Evolutionary conservation across 2,329 filamentous ascomycete genomes (phyloP), one percentile per base, ranked within the genome.

Genomic region (Phyllosticta citrichinensis): DNA sequence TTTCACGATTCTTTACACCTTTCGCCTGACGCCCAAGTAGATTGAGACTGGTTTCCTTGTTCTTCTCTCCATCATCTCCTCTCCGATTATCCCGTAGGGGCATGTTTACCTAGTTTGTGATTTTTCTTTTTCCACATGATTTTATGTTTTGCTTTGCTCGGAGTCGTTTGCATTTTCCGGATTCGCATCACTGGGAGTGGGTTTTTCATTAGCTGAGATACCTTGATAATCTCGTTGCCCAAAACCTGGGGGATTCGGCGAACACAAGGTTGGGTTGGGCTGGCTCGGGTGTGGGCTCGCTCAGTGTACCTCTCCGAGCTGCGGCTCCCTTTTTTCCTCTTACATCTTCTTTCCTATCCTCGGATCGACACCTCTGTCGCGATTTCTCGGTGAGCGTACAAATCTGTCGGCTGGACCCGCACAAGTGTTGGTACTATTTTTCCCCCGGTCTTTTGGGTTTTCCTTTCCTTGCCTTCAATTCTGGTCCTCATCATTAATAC

Each of bases 241-340:
- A 55, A 61, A 61, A 57, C 55, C 57, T 55, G 60, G 60, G 60
- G 60, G 55, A 50, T 55, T 33, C 50, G 60, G 60, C 60, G 60
- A 61, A 61, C 60, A 61, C 60, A 53, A 40, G 58, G 58, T 56
- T 61, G 55, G 60, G 55, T 55, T 57, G 55, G 60, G 55, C 60
- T 61, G 60, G 60, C 59, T 61, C 53, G 55, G 58, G 58, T 61
- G 60, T 61, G 51, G 50, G 60, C 60, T 61, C 50, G 60, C 56
- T 55, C 33, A 40, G 55, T 57, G 47, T 61, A 61, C 55, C 57
- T 55, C 60, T 53, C 54, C 51, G 60, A 61, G 60, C 60, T 22
- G 55, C 52, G 55, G 60, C 60, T 61, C 55, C 33, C 33, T 50
- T 57, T 22, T 57, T 61, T 51, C 24, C 50, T 22, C 22, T 22